These are phyloP conservation scores for Arxiozyma bovina DNA, from an alignment of 1,139 yeast genomes.

Conservation along the genomic window DNA sequence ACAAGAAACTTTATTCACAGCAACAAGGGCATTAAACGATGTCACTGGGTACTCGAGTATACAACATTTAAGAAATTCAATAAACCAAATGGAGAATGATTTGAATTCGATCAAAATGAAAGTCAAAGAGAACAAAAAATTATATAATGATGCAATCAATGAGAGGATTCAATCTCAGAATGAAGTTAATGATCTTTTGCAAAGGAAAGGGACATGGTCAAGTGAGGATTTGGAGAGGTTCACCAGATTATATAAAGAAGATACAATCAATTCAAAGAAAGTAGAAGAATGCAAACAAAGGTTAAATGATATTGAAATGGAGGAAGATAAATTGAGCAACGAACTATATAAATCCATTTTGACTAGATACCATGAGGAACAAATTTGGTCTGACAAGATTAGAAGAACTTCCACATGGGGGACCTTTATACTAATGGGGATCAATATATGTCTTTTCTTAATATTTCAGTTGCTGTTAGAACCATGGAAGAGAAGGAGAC, in stretches of 20 bases:
- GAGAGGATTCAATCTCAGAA: conserved; percentile 65
- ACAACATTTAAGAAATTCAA: conserved; percentile 57
- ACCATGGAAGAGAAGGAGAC: conserved; percentile 82
- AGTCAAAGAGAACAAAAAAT: conserved; percentile 43
- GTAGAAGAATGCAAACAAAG: conserved; percentile 47
- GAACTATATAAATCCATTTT: conserved; percentile 68
- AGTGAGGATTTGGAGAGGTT: conserved; percentile 72
- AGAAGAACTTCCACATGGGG: conserved; percentile 96
- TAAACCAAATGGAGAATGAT: conserved; percentile 44
- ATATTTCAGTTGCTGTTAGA: conserved; percentile 82
- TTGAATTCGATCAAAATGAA: conserved; percentile 42
- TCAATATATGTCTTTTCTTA: conserved; percentile 68
- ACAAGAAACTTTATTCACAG: conserved; percentile 57
- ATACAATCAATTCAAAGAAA: conserved; percentile 61
- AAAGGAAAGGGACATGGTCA: conserved; percentile 77
- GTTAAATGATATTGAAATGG: conserved; percentile 50
- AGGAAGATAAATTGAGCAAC: conserved; percentile 63
- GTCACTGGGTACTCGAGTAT: conserved; percentile 87
- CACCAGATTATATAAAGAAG: conserved; percentile 70
- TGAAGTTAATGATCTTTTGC: conserved; percentile 79
- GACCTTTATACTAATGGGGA: conserved; percentile 81
- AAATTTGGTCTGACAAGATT: conserved; percentile 95
- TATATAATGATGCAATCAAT: conserved; percentile 56
- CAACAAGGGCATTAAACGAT: conserved; percentile 73
- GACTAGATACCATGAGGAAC: conserved; percentile 91